These are phyloP conservation scores for Annona cherimola DNA, from an alignment of 164 flowering plant species.

Conservation along the genomic window DNA sequence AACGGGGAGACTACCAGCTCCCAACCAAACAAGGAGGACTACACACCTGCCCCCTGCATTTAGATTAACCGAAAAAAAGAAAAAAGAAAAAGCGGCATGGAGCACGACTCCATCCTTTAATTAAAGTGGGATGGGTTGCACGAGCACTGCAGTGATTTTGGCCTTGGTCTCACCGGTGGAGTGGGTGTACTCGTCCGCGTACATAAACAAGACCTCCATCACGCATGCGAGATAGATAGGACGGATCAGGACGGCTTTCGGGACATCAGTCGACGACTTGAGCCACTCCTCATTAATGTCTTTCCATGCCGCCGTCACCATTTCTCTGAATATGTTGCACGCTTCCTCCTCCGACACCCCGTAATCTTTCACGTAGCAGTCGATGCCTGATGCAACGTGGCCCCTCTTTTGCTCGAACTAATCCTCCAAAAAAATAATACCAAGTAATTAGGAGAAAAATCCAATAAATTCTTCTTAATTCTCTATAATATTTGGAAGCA, in stretches of 20 bases:
- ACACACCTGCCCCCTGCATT: too few relatives aligned
- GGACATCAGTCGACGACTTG: slow-evolving; percentile 8
- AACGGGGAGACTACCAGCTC: too few relatives aligned
- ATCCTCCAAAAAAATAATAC: neutral
- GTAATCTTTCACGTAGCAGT: slow-evolving; percentile 32
- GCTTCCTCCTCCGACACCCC: slow-evolving; percentile 21
- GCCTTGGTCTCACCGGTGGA: slow-evolving; percentile 1
- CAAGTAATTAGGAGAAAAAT: neutral
- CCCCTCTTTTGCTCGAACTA: slow-evolving; percentile 25
- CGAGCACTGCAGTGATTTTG: slow-evolving; percentile 5
- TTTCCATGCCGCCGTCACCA: slow-evolving; percentile 37
- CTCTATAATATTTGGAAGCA: too few relatives aligned
- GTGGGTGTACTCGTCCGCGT: slow-evolving; percentile 33
- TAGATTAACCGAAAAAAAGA: too few relatives aligned
- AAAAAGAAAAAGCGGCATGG: too few relatives aligned
- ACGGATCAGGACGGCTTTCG: slow-evolving; percentile 16
- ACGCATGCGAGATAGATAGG: slow-evolving; percentile 30
- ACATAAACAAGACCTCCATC: slow-evolving; percentile 28
- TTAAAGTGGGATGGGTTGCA: slow-evolving; percentile 14
- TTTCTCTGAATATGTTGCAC: slow-evolving; percentile 1
- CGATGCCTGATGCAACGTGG: slow-evolving; percentile 23
- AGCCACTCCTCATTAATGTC: slow-evolving; percentile 36
- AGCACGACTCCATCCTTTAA: neutral
- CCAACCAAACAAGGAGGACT: too few relatives aligned
- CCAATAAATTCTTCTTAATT: too few relatives aligned